Evolutionary conservation across 768 basidiomycete species (phyloP).

Genomic region (Suillus ampliporus): DNA sequence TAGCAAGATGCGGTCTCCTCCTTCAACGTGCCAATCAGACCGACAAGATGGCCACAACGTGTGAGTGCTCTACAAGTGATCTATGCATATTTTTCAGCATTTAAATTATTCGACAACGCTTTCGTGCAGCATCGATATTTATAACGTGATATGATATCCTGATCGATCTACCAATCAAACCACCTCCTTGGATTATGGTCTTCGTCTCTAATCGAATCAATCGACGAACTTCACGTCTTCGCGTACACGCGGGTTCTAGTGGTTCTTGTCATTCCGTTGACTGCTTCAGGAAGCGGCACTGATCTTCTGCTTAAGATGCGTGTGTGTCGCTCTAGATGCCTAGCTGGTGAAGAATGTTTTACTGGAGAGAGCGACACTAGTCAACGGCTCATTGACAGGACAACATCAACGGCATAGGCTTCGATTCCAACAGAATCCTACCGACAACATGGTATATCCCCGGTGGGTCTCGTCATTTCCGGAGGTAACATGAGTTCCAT

Average conservation of each 20-base stretch:
- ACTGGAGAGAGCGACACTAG: constrained; percentile 31
- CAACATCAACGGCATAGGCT: constrained; percentile 41
- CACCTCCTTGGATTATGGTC: constrained; percentile 39
- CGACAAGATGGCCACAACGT: constrained; percentile 38
- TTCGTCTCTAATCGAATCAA: constrained; percentile 25
- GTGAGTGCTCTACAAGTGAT: constrained; percentile 28
- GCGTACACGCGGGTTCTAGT: constrained; percentile 18
- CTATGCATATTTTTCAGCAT: constrained; percentile 24
- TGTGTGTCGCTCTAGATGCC: constrained; percentile 38
- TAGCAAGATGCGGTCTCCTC: constrained; percentile 42
- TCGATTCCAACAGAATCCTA: constrained; percentile 34
- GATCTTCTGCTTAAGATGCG: constrained; percentile 42
- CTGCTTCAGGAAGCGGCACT: constrained; percentile 13
- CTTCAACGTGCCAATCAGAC: constrained; percentile 41
- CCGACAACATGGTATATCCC: constrained; percentile 37
- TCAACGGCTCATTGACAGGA: constrained; percentile 35
- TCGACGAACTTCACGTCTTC: constrained; percentile 33
- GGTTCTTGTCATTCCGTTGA: too few species aligned
- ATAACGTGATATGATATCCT: too few species aligned
- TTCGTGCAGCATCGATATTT: constrained; percentile 34
- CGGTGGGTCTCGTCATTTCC: constrained; percentile 11
- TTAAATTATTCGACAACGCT: too few species aligned
- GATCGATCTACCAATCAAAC: constrained; percentile 22
- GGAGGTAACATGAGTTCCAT: neutral
- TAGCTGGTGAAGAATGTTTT: constrained; percentile 40